Base-by-base conservation (phyloP, 495 filamentous ascomycete species). In the Chaetomium fimeti region DNA sequence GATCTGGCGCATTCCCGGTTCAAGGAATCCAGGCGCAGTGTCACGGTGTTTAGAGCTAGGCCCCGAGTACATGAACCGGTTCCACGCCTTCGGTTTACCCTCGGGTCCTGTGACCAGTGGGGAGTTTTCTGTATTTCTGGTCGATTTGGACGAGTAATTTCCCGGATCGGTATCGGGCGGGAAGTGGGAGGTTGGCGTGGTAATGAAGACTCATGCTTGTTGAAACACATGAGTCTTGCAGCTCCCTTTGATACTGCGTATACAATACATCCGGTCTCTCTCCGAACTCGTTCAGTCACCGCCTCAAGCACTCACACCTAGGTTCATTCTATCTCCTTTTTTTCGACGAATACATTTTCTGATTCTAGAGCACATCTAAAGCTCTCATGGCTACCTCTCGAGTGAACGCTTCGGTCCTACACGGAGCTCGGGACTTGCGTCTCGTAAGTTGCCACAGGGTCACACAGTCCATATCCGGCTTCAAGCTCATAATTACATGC, bases 341-440 rank as follows among this genome's bases (percentile, higher is more conserved):
- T 18, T 18, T 16, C 40, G 1, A 16, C 40, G 40, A 49, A 24
- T 49, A 24, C 45, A 24, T n/a, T n/a, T 20, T 11, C n/a, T 24
- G 2, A 18, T 1, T 18, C 24, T 49, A 11, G 12, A 15, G 18
- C 12, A 45, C 18, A 3, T 48, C 24, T 11, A 2, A 32, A 2
- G 7, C 13, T 16, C 8, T 6, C 27, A 74, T 74, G 72, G 54
- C 68, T 43, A 48, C 40, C 16, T 13, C 53, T 7, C 63, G 72
- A 62, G 74, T 85, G 43, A 76, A 83, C 70, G 87, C 88, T 13
- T 89, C 89, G 13, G 85, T 91, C 57, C 82, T 91, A 47, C 83
- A 89, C 68, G 88, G 86, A 28, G 83, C 86, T 45, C 85, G 84
- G 69, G 88, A 91, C 57, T 80, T 91, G 63, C 84, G 85, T 29